A percentile compares a stretch with the other conserved stretches of the same genome.
phyloP scores from a whole-genome alignment of 495 filamentous ascomycete genomes.

The Talaromyces proteolyticus region DNA sequence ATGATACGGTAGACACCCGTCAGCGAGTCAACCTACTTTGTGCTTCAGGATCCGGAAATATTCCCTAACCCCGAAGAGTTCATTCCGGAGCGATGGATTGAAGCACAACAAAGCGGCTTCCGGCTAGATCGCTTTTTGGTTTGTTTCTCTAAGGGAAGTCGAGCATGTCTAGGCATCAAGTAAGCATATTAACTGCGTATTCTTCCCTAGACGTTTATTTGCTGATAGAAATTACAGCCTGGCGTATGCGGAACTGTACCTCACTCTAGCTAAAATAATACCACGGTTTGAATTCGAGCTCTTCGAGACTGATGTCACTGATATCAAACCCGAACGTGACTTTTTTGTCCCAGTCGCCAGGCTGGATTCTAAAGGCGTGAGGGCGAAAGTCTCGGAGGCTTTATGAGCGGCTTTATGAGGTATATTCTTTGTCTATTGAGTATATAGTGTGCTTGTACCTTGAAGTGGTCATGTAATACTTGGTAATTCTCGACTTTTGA shows the following conservation, averaged over 20 bases:
- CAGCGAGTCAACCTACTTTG: slow-evolving; percentile 28
- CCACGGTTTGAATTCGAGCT: slow-evolving; percentile 21
- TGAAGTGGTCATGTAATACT: no score
- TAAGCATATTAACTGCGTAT: slow-evolving; percentile 7
- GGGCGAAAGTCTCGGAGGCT: slow-evolving; percentile 9
- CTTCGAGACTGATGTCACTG: slow-evolving; percentile 29
- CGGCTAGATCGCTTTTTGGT: slow-evolving; percentile 18
- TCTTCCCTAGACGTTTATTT: slow-evolving; percentile 1
- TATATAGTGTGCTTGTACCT: no score
- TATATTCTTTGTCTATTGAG: neutral
- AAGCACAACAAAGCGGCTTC: slow-evolving; percentile 10
- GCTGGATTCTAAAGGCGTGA: slow-evolving; percentile 26
- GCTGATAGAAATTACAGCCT: slow-evolving; percentile 11
- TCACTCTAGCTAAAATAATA: slow-evolving; percentile 23
- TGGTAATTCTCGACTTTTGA: no score
- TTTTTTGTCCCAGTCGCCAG: slow-evolving; percentile 26
- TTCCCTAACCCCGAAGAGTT: slow-evolving; percentile 36
- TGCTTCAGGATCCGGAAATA: slow-evolving; percentile 31
- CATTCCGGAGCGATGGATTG: slow-evolving; percentile 36
- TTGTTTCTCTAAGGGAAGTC: slow-evolving; percentile 21
- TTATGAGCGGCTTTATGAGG: no score
- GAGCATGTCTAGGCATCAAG: slow-evolving; percentile 22
- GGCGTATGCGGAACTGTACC: slow-evolving; percentile 26
- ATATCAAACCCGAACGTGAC: slow-evolving; percentile 28
- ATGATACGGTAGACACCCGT: slow-evolving; percentile 33